These are phyloP conservation scores for Didymellaceae sp. DNA, from an alignment of 2,329 filamentous ascomycete species.

Conservation along the genomic window DNA sequence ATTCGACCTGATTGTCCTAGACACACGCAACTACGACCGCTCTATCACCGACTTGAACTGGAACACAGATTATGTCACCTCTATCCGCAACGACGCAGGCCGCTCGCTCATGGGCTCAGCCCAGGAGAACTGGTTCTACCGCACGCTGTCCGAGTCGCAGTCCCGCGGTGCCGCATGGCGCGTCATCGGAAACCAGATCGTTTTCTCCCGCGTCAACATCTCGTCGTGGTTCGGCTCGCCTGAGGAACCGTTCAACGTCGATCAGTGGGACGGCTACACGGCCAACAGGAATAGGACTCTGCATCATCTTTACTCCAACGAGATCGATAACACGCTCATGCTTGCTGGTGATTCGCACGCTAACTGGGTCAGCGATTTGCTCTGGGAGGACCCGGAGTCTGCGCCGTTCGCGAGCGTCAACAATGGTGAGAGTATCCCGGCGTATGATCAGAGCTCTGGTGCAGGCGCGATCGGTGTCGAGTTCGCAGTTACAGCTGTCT, in stretches of 20 bases:
- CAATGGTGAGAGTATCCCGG: conserved; percentile 23
- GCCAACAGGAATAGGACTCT: conserved; percentile 74
- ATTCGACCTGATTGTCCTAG: conserved; percentile 51
- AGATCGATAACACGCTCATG: conserved; percentile 73
- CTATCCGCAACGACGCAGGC: conserved; percentile 68
- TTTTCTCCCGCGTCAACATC: conserved; percentile 32
- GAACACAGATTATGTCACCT: conserved; percentile 65
- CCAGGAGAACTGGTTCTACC: conserved; percentile 69
- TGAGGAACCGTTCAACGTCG: conserved; percentile 51
- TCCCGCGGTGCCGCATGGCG: conserved; percentile 70
- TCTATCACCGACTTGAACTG: conserved; percentile 42
- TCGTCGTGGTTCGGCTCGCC: conserved; percentile 11
- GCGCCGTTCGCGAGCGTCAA: conserved; percentile 20
- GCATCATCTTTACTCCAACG: conserved; percentile 66
- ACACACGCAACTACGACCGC: conserved; percentile 49
- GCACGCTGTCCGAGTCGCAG: conserved; percentile 54
- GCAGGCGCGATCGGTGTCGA: conserved; percentile 52
- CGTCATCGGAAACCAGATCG: conserved; percentile 71
- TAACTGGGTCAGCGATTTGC: conserved; percentile 58
- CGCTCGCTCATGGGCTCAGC: conserved; percentile 71
- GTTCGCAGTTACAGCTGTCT: conserved; percentile 62
- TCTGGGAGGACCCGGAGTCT: conserved; percentile 43
- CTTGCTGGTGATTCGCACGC: conserved; percentile 72
- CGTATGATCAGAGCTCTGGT: conserved; percentile 46
- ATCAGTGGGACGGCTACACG: conserved; percentile 64